These are phyloP conservation scores for Drechslerella dactyloides DNA, from an alignment of 2,329 filamentous ascomycete genomes.

Conservation along the genomic window DNA sequence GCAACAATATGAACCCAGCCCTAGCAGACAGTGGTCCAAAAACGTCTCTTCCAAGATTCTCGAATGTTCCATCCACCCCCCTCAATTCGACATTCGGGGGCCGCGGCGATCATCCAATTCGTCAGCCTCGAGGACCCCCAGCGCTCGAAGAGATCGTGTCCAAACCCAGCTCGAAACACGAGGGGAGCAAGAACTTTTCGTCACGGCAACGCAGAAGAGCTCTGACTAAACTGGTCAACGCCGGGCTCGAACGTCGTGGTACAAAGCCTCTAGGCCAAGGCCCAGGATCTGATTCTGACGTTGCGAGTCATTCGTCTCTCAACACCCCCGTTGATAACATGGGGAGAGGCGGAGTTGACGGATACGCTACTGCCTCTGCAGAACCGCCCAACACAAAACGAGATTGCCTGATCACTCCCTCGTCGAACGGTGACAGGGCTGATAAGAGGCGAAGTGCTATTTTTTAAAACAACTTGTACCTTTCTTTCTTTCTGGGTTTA, in stretches of 20 bases:
- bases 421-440: constrained; percentile 77
- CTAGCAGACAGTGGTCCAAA: constrained; percentile 63
- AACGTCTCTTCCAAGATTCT: constrained; percentile 75
- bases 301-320: background rate
- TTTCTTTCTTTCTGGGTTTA: too few species aligned
- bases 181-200: constrained; percentile 97
- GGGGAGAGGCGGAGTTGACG: constrained; percentile 64
- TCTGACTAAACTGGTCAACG: constrained; percentile 87
- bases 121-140: constrained; percentile 91
- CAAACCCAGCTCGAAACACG: constrained; percentile 88
- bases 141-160: constrained; percentile 86
- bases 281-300: background rate
- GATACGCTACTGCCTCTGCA: constrained; percentile 70
- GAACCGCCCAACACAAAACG: constrained; percentile 79
- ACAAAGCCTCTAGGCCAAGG: constrained; percentile 59
- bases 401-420: constrained; percentile 64
- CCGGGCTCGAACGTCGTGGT: constrained; percentile 81
- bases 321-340: background rate
- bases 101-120: constrained; percentile 90
- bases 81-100: constrained; percentile 87
- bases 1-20: constrained; percentile 65
- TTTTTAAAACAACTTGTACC: constrained; percentile 60
- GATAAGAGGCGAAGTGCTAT: constrained; percentile 84
- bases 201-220: constrained; percentile 90
- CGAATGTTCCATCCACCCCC: constrained; percentile 79